Percentiles rank a stretch among this genome's conserved stretches.
Evolutionary conservation across 2,329 filamentous ascomycete species (phyloP).

Genomic region (Penicillium freii): DNA sequence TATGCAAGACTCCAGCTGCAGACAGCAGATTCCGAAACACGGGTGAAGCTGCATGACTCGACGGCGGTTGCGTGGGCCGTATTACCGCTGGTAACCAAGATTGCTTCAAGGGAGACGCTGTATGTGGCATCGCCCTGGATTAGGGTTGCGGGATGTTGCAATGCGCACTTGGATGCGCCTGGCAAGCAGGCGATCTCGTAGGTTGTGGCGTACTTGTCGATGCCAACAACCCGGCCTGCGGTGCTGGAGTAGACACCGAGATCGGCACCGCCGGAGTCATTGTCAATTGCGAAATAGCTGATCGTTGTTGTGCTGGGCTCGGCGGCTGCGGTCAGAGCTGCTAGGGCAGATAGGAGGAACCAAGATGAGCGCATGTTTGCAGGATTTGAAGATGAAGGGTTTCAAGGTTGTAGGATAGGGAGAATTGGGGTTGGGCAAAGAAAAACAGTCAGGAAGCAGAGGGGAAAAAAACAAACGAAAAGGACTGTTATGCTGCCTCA

Average conservation of each 20-base stretch:
- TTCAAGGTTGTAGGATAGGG: background rate
- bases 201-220: slow-evolving; percentile 9
- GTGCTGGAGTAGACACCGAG: slow-evolving; percentile 2
- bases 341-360: slow-evolving; percentile 3
- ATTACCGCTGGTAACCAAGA: background rate
- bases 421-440: background rate
- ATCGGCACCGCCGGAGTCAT: background rate
- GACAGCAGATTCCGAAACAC: slow-evolving; percentile 7
- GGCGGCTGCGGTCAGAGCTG: slow-evolving; percentile 1
- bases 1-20: slow-evolving; percentile 1
- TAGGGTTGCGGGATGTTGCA: slow-evolving; percentile 3
- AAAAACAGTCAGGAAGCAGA: background rate
- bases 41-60: slow-evolving; percentile 11
- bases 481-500: background rate
- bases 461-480: background rate
- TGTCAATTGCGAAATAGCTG: slow-evolving; percentile 3
- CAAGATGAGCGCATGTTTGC: slow-evolving; percentile 7
- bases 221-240: slow-evolving; percentile 2
- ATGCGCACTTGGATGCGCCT: slow-evolving; percentile 1
- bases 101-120: background rate
- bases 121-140: slow-evolving; percentile 12
- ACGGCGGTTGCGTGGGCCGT: background rate
- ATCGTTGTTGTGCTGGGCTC: slow-evolving; percentile 8
- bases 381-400: background rate
- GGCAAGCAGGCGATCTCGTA: slow-evolving; percentile 5